Evolutionary conservation across 495 filamentous ascomycete genomes (phyloP), one percentile per base, ranked within the genome.

Genomic region (Penicillium salamii): DNA sequence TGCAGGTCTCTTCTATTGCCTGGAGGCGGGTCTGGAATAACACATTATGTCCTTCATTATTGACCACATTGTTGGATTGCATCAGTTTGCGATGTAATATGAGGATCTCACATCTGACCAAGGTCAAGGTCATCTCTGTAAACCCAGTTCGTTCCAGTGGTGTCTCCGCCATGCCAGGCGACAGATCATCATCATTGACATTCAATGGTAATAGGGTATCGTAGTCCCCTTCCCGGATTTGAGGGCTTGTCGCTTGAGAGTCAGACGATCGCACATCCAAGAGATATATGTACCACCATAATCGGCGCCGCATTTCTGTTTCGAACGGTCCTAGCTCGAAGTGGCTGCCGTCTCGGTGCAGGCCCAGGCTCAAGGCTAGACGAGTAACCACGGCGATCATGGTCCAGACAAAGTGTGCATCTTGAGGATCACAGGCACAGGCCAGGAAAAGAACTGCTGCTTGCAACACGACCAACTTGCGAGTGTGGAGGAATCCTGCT

Each of bases 101-200:
- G 13, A 55, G 48, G 15, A 84, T 76, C 48, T 85, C 78, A 49
- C 74, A 82, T 4, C 78, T 70, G n/a, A 84, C 79, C 7, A 90
- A 65, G 40, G 76, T 79, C 54, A 90, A 87, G 1, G 85, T 83
- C 82, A 89, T 88, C 33, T 90, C 86, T 12, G 86, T 88, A 3
- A 76, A 74, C 8, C 80, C 83, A 1, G 51, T 50, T 4, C 81
- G 70, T 17, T 78, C 69, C 64, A 64, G 0, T 81, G 66, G 49
- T 71, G 72, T 7, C 12, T 45, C 24, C 2, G 24, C 38, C 45
- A 54, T 31, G 17, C 34, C 38, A 33, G 38, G 37, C 11, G 33
- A 52, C 14, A 42, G n/a, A 33, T 56, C 48, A 21, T 49, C 40
- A 29, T 57, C 54, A 24, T 57, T 57, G 11, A 57, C 21, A 17